Base-by-base conservation (phyloP, 108 stramenopile species). In the Cyclotella sp. region DNA sequence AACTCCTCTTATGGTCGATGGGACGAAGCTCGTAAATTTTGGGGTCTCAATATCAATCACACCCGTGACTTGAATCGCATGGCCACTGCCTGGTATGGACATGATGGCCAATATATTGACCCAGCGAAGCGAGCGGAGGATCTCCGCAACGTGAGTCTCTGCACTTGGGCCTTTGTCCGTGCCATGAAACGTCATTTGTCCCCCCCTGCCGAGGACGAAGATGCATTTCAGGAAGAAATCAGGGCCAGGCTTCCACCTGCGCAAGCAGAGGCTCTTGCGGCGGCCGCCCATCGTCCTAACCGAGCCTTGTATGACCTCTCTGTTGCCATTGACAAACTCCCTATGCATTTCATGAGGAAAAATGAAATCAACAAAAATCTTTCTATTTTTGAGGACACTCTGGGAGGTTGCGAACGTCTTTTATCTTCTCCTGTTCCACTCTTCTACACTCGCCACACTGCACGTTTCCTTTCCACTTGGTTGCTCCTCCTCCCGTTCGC, bases 11-110 rank as follows among this genome's bases (percentile, higher is more conserved):
- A 92, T 76, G 78, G 87, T 64, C 84, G 91, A 27, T 92, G 91
- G 91, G 89, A 92, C 85, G 91, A 92, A 72, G 91, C 91, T 27
- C 91, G 91, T 47, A 92, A 91, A 77, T 86, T 86, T 67, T 91
- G 90, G 90, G 90, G 90, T 58, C 85, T 88, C 70, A 88, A 89
- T 74, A 92, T 90, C 44, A 89, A 92, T 78, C 89, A 90, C 82
- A 92, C 89, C 59, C 87, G 89, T 64, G 87, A 92, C 72, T 73
- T 90, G 19, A 81, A 86, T 22, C 88, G 88, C 42, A 89, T 89
- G 88, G 88, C 77, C 19, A 89, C 78, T n/a, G 84, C 86, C 41
- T 89, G 78, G 68, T 92, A 89, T 45, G 88, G 86, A 28, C 64
- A 70, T 21, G 78, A 79, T 54, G 73, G 74, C 19, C 66, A 72